phyloP scores from a whole-genome alignment of 2,329 filamentous ascomycete genomes.

The Nemania abortiva region DNA sequence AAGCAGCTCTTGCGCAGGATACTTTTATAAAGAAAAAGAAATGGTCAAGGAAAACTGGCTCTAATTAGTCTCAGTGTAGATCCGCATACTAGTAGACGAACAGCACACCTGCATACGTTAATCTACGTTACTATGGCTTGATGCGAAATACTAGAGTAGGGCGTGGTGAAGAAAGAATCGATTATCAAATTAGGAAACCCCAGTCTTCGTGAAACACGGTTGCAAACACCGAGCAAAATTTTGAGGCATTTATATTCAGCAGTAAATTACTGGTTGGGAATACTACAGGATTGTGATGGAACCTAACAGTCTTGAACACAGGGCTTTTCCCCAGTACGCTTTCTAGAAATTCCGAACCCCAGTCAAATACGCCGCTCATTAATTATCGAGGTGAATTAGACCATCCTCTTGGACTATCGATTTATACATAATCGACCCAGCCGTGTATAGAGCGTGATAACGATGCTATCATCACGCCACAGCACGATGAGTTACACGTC shows the following conservation, averaged over 20 bases:
- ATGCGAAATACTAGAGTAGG: not conserved
- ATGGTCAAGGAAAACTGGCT: conserved; percentile 7
- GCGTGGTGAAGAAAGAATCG: conserved; percentile 1
- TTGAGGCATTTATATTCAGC: not conserved
- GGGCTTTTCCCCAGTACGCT: not conserved
- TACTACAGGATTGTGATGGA: conserved; percentile 6
- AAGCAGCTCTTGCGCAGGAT: conserved; percentile 15
- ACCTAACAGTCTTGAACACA: not conserved
- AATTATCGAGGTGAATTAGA: conserved; percentile 28
- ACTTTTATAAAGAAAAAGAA: conserved; percentile 6
- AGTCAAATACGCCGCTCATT: conserved; percentile 8
- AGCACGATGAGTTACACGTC: conserved; percentile 11
- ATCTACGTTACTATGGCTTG: conserved; percentile 16
- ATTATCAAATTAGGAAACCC: conserved; percentile 10
- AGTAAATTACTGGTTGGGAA: conserved; percentile 5
- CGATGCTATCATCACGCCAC: not conserved
- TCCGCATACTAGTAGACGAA: conserved; percentile 1
- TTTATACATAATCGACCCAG: not conserved
- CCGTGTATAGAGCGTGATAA: conserved; percentile 20
- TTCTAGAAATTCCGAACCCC: not conserved
- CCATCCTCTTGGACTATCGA: not conserved
- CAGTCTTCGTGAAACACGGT: conserved; percentile 9
- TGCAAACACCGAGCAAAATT: conserved; percentile 15
- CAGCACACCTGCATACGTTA: conserved; percentile 6
- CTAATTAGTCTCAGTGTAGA: conserved; percentile 32